Base-by-base conservation (phyloP, 139 green algal genomes). In the Choricystis sp. region DNA sequence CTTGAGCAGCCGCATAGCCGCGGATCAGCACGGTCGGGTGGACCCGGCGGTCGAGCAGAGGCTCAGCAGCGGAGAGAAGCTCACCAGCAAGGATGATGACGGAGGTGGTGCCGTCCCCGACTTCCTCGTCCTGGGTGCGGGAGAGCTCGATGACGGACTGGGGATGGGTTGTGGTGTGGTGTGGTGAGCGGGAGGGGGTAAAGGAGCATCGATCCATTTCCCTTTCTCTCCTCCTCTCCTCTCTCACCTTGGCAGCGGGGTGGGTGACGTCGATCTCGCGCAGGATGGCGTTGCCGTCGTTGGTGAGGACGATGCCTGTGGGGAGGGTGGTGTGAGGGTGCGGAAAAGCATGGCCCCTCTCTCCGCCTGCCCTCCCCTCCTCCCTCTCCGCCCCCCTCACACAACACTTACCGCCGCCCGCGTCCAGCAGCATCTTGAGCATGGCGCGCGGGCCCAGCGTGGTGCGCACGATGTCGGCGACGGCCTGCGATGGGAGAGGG, bases 401-500 rank as follows among this genome's bases (percentile, higher is more conserved):
- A 66, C 31, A 63, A 26, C 1, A 16, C 73, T 49, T 62, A 92
- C 84, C 85, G 72, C 92, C 92, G 48, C 83, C 87, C 22, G 91
- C 84, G 72, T 99, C 93, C n/a, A 99, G 83, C 48, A 99, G 69
- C 93, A 99, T 99, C 68, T 99, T 99, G 0, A 98, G 69, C 93
- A 99, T 99, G 9, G 89, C 91, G 1, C 91, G 80, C 3, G 93
- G 93, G 0, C 93, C 93, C 26, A 99, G 72, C 16, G 93, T 99
- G 0, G 93, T 98, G 4, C 93, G 77, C 56, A 99, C 92, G 65
- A 99, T 97, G 71, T 98, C 93, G 14, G 92, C 79, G 1, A 99
- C 92, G 3, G 87, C 86, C 89, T 96, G 68, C 9, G 58, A 4
- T 24, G 58, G 3, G 58, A 25, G 5, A 16, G 58, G 26, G 58